phyloP scores from a whole-genome alignment of 495 filamentous ascomycete genomes.

The Annulohypoxylon bovei region DNA sequence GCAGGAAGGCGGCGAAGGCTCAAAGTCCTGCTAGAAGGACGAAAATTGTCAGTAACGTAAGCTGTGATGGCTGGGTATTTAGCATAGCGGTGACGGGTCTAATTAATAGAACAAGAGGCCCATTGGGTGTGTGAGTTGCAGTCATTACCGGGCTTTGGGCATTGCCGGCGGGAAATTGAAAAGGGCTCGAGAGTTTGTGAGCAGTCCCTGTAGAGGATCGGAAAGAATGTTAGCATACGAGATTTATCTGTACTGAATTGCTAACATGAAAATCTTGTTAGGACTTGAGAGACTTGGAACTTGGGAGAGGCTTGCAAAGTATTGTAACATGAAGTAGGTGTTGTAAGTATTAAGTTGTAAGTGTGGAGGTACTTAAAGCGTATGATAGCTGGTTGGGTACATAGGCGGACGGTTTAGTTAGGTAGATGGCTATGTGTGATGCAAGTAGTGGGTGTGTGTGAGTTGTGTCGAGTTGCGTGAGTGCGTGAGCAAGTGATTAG shows the following conservation, averaged over 20 bases:
- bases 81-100: constrained; percentile 34
- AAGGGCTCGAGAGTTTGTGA: constrained; percentile 34
- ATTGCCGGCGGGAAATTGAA: constrained; percentile 41
- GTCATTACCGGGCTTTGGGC: constrained; percentile 45
- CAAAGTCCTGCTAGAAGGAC: constrained; percentile 58
- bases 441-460: constrained; percentile 13
- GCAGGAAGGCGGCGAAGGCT: constrained; percentile 58
- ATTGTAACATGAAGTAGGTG: background rate
- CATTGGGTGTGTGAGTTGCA: constrained; percentile 36
- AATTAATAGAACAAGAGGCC: constrained; percentile 33
- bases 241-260: constrained; percentile 19
- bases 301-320: constrained; percentile 14
- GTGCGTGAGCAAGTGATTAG: constrained; percentile 19
- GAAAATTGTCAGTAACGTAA: constrained; percentile 42
- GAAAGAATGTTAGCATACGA: constrained; percentile 35
- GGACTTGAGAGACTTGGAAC: constrained; percentile 10
- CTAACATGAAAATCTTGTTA: constrained; percentile 23
- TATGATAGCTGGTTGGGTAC: constrained; percentile 18
- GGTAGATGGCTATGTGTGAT: constrained; percentile 17
- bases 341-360: background rate
- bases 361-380: constrained; percentile 20
- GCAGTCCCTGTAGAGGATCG: constrained; percentile 33
- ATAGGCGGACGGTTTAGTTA: background rate
- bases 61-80: constrained; percentile 26
- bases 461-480: constrained; percentile 16